Conservation (phyloP, 1,139 yeast species). For the Suhomyces maxii region DNA sequence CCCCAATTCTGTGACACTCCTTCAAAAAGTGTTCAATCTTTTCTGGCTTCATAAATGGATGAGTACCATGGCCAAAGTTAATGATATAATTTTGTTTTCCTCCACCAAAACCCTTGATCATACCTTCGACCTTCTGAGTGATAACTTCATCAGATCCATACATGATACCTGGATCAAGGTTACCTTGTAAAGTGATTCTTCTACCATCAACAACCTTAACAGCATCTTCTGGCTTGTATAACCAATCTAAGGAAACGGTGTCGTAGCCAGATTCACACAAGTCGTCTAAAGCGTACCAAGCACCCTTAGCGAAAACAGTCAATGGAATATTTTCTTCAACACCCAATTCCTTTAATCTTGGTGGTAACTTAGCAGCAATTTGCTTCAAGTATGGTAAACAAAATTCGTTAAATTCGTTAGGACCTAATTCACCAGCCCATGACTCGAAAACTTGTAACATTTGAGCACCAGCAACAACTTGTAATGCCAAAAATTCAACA, state of each 20-base stretch:
- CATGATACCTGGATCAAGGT: conserved; percentile 91
- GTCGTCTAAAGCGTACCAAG: conserved; percentile 94
- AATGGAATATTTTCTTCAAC: conserved; percentile 73
- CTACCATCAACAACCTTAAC: conserved; percentile 74
- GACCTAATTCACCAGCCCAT: conserved; percentile 97
- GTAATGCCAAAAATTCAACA: conserved; percentile 88
- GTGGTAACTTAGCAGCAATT: conserved; percentile 69
- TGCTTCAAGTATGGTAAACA: conserved; percentile 84
- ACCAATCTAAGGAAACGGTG: conserved; percentile 90
- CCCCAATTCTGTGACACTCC: conserved; percentile 84
- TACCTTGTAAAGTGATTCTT: conserved; percentile 85
- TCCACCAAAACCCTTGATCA: conserved; percentile 89
- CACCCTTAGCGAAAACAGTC: conserved; percentile 92
- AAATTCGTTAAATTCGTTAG: conserved; percentile 82
- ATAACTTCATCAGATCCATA: conserved; percentile 87
- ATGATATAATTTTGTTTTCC: conserved; percentile 89
- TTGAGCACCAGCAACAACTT: conserved; percentile 97
- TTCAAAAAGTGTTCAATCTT: conserved; percentile 78
- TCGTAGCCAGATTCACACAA: conserved; percentile 85
- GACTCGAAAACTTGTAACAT: conserved; percentile 95
- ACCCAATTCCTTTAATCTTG: conserved; percentile 70
- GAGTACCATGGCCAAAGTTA: conserved; percentile 97
- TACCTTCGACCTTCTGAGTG: conserved; percentile 74
- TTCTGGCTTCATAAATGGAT: conserved; percentile 94
- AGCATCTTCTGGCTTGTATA: conserved; percentile 82